Base-by-base conservation (phyloP, 2,329 filamentous ascomycete species). In the Microdochium nivale region DNA sequence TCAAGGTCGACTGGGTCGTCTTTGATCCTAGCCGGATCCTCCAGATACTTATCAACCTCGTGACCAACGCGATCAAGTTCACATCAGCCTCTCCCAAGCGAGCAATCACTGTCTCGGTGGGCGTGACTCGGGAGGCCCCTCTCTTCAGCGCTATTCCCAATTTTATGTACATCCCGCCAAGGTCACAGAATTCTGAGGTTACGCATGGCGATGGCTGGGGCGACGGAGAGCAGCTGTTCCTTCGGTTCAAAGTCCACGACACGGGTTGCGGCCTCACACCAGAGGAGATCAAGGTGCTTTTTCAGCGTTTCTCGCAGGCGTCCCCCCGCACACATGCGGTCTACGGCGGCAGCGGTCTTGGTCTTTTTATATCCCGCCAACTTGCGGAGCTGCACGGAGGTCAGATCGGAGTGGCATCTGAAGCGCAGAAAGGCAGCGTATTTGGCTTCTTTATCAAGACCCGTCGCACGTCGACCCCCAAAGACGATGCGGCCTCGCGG, bases 281-380 rank as follows among this genome's bases (percentile, higher is more conserved):
- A 0, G 75, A 81, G 48, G 83, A 86, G 59, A 83, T 81, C 64
- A 83, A 82, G 54, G 68, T 81, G 9, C 71, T 88, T 0, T 88
- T 88, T 59, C 76, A 84, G 52, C 73, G 83, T 0, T 87, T 87
- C 65, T 83, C 80, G 4, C 84, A 88, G 64, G 84, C 83, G 0
- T 68, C 63, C 0, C 70, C 70, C 0, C 60, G 67, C 25, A 73
- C 70, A 0, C 70, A 73, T 53, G 78, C 84, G 0, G 78, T 82
- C 55, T 86, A 86, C 51, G 82, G 82, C 2, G 83, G 83, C 5
- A 80, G 75, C 8, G 83, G 83, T 0, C 70, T 86, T 1, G 83
- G 82, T 0, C 69, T 86, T 0, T 86, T 85, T 60, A 86, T 86
- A 54, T 82, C 78, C 0, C 75, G 82, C 33, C 76, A 83, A 54